Evolutionary conservation across 176 grass and related monocot genomes (phyloP), one percentile per base, ranked within the genome.

Genomic region (Zea luxurians): DNA sequence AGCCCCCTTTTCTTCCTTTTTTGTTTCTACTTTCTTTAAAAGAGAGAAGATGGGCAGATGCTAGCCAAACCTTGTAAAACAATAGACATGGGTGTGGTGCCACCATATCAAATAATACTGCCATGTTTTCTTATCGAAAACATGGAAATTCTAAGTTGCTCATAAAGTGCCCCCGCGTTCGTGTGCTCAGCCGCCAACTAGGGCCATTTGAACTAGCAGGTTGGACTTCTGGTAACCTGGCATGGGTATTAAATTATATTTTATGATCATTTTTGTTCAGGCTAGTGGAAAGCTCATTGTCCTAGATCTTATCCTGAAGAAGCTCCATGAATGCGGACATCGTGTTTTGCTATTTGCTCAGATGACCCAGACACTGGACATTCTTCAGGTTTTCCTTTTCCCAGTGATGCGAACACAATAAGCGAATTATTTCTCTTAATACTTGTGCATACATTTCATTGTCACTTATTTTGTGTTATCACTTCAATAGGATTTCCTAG

Each of bases 321-420:
- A 93, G 81, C 83, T 97, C 46, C 84, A 90, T 65, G 78, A 61
- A 27, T 69, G 80, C 75, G 87, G 94, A 54, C 89, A 93, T 73
- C 91, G 94, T 73, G 89, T 97, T 90, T 68, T 94, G 69, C 74
- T 97, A 74, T 97, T 97, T 92, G 89, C 91, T 90, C 94, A 97
- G 84, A 92, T 97, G 91, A 97, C 94, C 77, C 94, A 89, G 83
- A 97, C 91, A 43, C 87, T 97, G 27, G 94, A 97, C 82, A 94
- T 94, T 91, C 87, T 97, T 74, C 94, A 97, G 94, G 94, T 97
- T 83, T 68, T 63, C 35, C 68, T 77, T 81, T 78, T 77, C 20
- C 11, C 10, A 77, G 59, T 38, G 49, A 72, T 85, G 35, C 20
- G 68, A 61, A 12, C 47, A 67, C 42, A 46, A 16, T 67, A 42